Conservation (phyloP, 1,284 basidiomycete species). For the Melampsora americana region DNA sequence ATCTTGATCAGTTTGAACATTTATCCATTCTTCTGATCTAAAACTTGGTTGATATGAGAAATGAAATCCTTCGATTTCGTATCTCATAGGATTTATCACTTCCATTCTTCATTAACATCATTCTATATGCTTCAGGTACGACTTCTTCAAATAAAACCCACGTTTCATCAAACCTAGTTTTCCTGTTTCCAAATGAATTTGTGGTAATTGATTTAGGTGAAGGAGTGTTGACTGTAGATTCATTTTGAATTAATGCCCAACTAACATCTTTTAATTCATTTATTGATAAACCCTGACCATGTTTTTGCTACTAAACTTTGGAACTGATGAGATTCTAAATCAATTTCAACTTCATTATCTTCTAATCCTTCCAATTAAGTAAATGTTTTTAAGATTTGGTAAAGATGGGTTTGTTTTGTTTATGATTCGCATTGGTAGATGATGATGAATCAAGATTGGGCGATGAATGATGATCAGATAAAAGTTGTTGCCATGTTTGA, state of each 20-base stretch:
- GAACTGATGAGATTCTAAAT: slow-evolving; percentile 48
- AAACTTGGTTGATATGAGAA: too few relatives aligned
- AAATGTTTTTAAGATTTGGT: slow-evolving; percentile 56
- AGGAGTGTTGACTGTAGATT: slow-evolving; percentile 43
- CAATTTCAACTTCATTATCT: slow-evolving; percentile 45
- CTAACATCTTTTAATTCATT: slow-evolving; percentile 50
- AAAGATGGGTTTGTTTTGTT: slow-evolving; percentile 43
- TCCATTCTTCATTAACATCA: slow-evolving; percentile 44
- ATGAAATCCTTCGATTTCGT: not conserved
- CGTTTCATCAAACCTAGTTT: slow-evolving; percentile 48
- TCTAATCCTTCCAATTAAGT: slow-evolving; percentile 53
- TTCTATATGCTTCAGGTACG: slow-evolving; percentile 50
- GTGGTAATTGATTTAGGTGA: slow-evolving; percentile 1
- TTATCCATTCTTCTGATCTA: too few relatives aligned
- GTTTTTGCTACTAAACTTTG: slow-evolving; percentile 50
- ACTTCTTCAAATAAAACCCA: slow-evolving; percentile 52
- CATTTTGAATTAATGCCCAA: slow-evolving; percentile 51
- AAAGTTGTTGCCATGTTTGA: slow-evolving; percentile 47
- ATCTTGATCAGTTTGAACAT: too few relatives aligned
- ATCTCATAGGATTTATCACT: not conserved
- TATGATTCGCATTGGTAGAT: slow-evolving; percentile 23
- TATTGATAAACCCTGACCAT: slow-evolving; percentile 50
- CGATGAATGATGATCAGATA: slow-evolving; percentile 32
- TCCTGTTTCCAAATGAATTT: slow-evolving; percentile 17
- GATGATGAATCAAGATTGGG: slow-evolving; percentile 35